phyloP scores from a whole-genome alignment of 345 rosid genomes.

The Lumnitzera littorea region DNA sequence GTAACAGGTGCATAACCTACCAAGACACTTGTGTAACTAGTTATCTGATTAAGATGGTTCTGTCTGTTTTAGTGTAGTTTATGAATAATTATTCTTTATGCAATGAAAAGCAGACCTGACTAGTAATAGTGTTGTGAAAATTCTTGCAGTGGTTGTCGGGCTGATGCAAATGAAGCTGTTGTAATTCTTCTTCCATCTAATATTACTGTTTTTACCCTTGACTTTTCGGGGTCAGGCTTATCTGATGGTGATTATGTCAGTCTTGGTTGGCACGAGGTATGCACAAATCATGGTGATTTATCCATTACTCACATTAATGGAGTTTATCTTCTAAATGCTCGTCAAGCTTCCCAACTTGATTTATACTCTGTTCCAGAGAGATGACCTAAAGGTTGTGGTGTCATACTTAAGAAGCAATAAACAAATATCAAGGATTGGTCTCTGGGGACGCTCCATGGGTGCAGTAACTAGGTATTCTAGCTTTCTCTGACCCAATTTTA shows the following conservation, averaged over 20 bases:
- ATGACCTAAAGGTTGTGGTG: constrained; percentile 87
- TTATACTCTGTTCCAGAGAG: constrained; percentile 42
- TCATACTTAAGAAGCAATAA: constrained; percentile 70
- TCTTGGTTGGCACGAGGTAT: constrained; percentile 96
- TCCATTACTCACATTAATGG: not conserved
- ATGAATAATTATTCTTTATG: not conserved
- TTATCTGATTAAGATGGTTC: too few species aligned
- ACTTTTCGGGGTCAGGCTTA: constrained; percentile 96
- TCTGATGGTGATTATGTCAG: constrained; percentile 96
- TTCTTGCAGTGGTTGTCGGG: constrained; percentile 84
- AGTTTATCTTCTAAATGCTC: constrained; percentile 1
- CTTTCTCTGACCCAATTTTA: constrained; percentile 9
- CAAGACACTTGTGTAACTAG: too few species aligned
- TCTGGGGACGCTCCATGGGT: constrained; percentile 99
- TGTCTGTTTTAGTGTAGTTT: too few species aligned
- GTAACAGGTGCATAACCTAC: constrained; percentile 56
- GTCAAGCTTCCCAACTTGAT: constrained; percentile 3
- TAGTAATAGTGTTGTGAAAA: not conserved
- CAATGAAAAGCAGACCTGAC: not conserved
- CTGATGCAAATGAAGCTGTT: constrained; percentile 97
- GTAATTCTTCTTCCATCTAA: constrained; percentile 88
- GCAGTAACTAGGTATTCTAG: constrained; percentile 83
- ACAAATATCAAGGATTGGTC: constrained; percentile 74
- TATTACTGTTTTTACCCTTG: constrained; percentile 90
- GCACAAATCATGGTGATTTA: constrained; percentile 10